phyloP scores from a whole-genome alignment of 2,329 filamentous ascomycete genomes.

The Aspergillus intermedius region DNA sequence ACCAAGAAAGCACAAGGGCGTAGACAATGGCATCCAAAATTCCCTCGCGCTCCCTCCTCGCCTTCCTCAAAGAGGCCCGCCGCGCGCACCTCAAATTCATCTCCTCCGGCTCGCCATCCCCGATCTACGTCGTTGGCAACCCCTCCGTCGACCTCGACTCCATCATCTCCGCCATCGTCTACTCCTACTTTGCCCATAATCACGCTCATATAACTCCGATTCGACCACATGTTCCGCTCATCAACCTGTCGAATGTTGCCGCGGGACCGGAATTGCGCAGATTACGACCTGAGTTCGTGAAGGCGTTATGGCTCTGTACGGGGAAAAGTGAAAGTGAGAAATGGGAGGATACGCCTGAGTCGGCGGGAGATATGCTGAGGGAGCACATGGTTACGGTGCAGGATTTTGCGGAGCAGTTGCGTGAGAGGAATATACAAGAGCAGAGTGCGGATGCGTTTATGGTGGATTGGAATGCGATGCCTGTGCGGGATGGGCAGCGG shows the following conservation, averaged over 20 bases:
- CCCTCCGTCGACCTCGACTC: constrained; percentile 55
- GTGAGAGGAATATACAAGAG: not conserved
- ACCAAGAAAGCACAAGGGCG: not conserved
- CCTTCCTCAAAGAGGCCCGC: constrained; percentile 32
- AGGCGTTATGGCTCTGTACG: constrained; percentile 48
- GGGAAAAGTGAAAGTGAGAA: constrained; percentile 13
- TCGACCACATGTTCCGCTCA: constrained; percentile 49
- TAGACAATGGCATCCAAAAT: not conserved
- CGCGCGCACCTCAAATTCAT: constrained; percentile 24
- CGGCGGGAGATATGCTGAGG: constrained; percentile 18
- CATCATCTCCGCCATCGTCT: constrained; percentile 55
- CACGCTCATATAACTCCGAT: constrained; percentile 33
- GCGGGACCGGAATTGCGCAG: constrained; percentile 43
- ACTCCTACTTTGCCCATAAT: constrained; percentile 51
- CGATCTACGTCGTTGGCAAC: constrained; percentile 39
- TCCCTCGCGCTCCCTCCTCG: constrained; percentile 17
- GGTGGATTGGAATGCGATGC: constrained; percentile 43
- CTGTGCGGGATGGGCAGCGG: constrained; percentile 41
- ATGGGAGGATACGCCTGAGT: constrained; percentile 19
- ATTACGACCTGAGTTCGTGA: constrained; percentile 54
- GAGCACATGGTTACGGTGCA: constrained; percentile 37
- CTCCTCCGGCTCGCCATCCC: constrained; percentile 14
- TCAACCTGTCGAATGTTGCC: constrained; percentile 48
- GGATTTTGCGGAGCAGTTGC: constrained; percentile 26
- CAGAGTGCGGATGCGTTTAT: constrained; percentile 24